phyloP scores from a whole-genome alignment of 371 early-diverging fungal genomes.

The Dinochytrium kinnereticum region DNA sequence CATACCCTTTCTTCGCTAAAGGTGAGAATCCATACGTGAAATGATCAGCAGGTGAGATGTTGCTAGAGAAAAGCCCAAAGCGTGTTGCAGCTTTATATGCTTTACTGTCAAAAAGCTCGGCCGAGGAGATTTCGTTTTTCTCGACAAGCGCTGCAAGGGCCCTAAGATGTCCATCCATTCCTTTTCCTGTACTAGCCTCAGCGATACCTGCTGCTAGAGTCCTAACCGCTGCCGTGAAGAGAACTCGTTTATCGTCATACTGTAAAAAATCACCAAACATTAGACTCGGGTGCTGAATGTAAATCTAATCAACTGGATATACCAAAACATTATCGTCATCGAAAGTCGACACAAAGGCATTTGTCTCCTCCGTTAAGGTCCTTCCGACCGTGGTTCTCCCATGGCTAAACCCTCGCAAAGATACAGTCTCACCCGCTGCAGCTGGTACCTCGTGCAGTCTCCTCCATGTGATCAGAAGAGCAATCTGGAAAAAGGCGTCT shows the following conservation, averaged over 20 bases:
- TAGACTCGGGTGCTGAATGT: not conserved
- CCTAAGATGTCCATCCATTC: constrained; percentile 82
- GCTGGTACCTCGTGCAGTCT: constrained; percentile 63
- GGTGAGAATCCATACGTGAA: constrained; percentile 83
- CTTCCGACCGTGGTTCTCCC: constrained; percentile 69
- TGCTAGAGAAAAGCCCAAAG: constrained; percentile 70
- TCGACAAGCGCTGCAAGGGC: constrained; percentile 60
- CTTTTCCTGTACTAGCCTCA: constrained; percentile 63
- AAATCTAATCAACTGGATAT: constrained; percentile 20
- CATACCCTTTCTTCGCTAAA: constrained; percentile 71
- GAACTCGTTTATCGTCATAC: constrained; percentile 63
- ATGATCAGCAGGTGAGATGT: constrained; percentile 70
- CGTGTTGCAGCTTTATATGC: constrained; percentile 59
- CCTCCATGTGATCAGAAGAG: constrained; percentile 76
- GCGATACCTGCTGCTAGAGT: not conserved
- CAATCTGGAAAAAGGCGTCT: constrained; percentile 83
- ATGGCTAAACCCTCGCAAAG: constrained; percentile 65
- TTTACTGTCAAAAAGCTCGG: constrained; percentile 67
- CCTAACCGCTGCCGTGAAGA: constrained; percentile 46
- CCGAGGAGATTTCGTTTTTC: constrained; percentile 52
- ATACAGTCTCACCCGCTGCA: constrained; percentile 60
- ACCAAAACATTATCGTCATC: constrained; percentile 65
- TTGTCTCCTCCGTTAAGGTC: constrained; percentile 72
- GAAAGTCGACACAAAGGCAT: constrained; percentile 68
- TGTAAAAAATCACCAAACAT: constrained; percentile 30